Conservation (phyloP, 1,284 basidiomycete genomes). For the Volvariella surrecta region DNA sequence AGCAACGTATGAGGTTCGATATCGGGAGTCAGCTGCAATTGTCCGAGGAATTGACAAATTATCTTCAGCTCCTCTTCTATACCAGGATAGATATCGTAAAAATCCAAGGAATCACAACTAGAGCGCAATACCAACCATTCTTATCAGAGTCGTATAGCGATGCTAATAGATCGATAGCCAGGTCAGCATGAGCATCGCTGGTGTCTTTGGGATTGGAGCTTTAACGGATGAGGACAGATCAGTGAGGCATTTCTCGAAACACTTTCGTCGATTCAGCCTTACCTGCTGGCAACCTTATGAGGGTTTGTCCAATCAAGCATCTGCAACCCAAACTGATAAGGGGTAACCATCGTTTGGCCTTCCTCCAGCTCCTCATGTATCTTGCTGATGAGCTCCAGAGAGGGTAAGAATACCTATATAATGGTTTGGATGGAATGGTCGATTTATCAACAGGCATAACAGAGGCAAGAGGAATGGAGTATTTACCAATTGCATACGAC, state of each 20-base stretch:
- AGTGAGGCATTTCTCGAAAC: too few relatives aligned
- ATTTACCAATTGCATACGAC: slow-evolving; percentile 64
- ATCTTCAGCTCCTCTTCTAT: slow-evolving; percentile 77
- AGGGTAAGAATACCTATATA: slow-evolving; percentile 69
- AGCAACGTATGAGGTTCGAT: slow-evolving; percentile 55
- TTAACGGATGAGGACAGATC: slow-evolving; percentile 5
- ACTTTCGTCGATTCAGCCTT: too few relatives aligned
- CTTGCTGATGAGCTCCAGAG: slow-evolving; percentile 63
- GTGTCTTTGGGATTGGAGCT: slow-evolving; percentile 11
- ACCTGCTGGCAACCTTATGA: slow-evolving; percentile 54
- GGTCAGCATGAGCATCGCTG: slow-evolving; percentile 59
- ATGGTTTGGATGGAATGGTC: too few relatives aligned
- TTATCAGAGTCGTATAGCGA: slow-evolving; percentile 46
- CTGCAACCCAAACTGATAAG: slow-evolving; percentile 76
- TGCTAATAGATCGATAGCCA: slow-evolving; percentile 71
- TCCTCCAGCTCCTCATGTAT: slow-evolving; percentile 69
- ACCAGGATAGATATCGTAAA: slow-evolving; percentile 1
- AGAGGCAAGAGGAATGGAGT: slow-evolving; percentile 5
- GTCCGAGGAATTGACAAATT: slow-evolving; percentile 71
- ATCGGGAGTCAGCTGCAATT: slow-evolving; percentile 68
- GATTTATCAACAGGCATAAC: too few relatives aligned
- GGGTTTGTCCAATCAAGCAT: slow-evolving; percentile 95
- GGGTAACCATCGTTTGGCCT: slow-evolving; percentile 74
- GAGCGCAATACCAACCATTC: slow-evolving; percentile 16
- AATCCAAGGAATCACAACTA: neutral